Base-by-base conservation (phyloP, 163 green algal genomes). In the Scenedesmus sp. region DNA sequence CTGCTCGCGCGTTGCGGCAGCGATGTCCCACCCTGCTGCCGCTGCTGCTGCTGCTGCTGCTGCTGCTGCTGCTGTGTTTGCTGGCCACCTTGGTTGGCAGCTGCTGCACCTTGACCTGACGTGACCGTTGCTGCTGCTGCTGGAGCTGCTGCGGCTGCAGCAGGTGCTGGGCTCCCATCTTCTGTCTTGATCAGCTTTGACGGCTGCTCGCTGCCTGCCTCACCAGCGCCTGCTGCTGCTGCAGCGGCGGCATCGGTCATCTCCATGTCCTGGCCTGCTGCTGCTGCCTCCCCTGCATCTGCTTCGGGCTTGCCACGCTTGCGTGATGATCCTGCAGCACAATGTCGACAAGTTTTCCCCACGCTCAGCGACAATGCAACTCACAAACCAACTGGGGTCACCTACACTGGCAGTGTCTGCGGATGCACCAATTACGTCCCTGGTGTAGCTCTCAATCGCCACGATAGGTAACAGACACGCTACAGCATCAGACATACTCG, bases 151-250 rank as follows among this genome's bases (percentile, higher is more conserved):
- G 22, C 30, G 15, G 49, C 15, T 30, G 61, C 15, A 43, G 86
- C 15, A n/a, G n/a, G n/a, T 44, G 86, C 73, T 87, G 83, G 37
- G 33, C 59, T 59, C 6, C 83, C 89, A 70, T 83, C 83, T 33
- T 87, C 89, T 68, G 51, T 37, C 73, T 90, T 92, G 6, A 90
- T 87, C 1, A 83, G 76, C 76, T 90, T 92, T 43, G 44, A n/a
- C 26, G 53, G 56, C 56, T 76, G 37, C 9, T 79, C 86, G 80
- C 37, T 56, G 70, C 81, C 30, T 76, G 65, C 65, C 30, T 76
- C 65, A 76, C 30, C 65, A 37, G 65, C 72, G n/a, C n/a, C n/a
- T 72, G 82, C 53, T 78, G 82, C 65, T 76, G 30, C 56, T 59
- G 82, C 33, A 53, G n/a, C 4, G 30, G 10, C 65, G 2, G 65